These are phyloP conservation scores for Straminergon stramineum DNA, from an alignment of 225 moss, liverwort and hornwort species.

Conservation along the genomic window DNA sequence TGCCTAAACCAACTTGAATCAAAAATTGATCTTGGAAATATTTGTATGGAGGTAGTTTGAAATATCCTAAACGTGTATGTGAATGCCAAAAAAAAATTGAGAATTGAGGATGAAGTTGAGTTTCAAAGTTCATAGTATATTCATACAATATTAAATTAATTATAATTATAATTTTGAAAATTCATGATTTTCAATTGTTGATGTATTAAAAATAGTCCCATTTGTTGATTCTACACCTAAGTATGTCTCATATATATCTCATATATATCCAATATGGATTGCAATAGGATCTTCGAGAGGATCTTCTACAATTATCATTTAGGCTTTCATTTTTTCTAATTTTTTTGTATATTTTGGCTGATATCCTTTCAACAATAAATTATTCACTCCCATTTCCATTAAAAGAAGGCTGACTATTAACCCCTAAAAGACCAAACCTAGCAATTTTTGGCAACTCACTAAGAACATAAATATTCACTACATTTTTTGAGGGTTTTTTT, in stretches of 20 bases:
- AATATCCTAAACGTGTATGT: too few species aligned
- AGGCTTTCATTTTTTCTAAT: neutral
- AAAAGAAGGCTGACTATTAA: neutral
- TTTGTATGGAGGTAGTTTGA: neutral
- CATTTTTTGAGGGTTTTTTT: too few species aligned
- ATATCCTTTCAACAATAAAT: neutral
- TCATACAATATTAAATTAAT: fast-evolving
- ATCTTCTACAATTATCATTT: neutral
- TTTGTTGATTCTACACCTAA: fast-evolving
- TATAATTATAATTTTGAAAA: neutral
- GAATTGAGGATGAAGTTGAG: neutral
- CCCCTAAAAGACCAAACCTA: too few species aligned
- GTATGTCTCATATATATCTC: too few species aligned
- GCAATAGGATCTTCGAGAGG: neutral
- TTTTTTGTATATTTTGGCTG: neutral
- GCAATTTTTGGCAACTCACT: too few species aligned
- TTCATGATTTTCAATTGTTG: neutral
- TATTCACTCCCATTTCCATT: neutral
- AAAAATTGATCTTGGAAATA: neutral
- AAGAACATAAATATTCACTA: too few species aligned
- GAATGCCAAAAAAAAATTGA: neutral
- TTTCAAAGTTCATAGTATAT: neutral
- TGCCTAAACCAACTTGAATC: neutral
- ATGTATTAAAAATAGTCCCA: neutral
- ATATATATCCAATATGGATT: neutral